These are phyloP conservation scores for Blastosporella zonata DNA, from an alignment of 1,284 basidiomycete species.

Conservation along the genomic window DNA sequence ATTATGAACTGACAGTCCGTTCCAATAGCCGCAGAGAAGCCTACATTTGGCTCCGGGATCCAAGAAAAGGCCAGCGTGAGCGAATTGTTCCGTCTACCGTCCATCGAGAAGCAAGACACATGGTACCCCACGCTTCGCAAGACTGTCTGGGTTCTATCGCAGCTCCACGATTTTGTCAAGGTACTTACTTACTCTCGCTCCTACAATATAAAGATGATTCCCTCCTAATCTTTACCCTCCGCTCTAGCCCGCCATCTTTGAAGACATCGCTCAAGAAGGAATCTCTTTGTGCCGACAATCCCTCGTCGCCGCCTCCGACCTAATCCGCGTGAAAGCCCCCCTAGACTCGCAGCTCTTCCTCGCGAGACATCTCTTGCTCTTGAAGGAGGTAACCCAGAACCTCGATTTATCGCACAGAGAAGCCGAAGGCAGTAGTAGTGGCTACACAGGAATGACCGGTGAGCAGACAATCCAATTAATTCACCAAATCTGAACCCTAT, in stretches of 20 bases:
- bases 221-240: not conserved
- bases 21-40: conserved; percentile 41
- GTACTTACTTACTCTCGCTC: conserved; percentile 50
- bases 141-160: conserved; percentile 85
- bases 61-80: conserved; percentile 65
- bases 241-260: conserved; percentile 80
- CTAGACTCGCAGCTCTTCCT: conserved; percentile 83
- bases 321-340: conserved; percentile 48
- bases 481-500: not conserved
- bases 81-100: conserved; percentile 69
- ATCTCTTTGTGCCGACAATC: conserved; percentile 79
- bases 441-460: conserved; percentile 55
- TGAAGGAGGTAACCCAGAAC: conserved; percentile 84
- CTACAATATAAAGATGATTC: no score
- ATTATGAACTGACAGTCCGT: no score
- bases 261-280: conserved; percentile 91
- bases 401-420: conserved; percentile 62
- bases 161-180: conserved; percentile 88
- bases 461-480: conserved; percentile 10
- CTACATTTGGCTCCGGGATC: conserved; percentile 39
- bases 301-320: conserved; percentile 66
- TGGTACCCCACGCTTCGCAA: conserved; percentile 89
- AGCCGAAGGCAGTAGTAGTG: conserved; percentile 26
- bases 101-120: conserved; percentile 70
- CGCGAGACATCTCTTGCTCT: conserved; percentile 83